A percentile compares a stretch with the other conserved stretches of the same genome.
These are phyloP conservation scores for Nitzschia sp. DNA, from an alignment of 108 stramenopile genomes.

Conservation along the genomic window DNA sequence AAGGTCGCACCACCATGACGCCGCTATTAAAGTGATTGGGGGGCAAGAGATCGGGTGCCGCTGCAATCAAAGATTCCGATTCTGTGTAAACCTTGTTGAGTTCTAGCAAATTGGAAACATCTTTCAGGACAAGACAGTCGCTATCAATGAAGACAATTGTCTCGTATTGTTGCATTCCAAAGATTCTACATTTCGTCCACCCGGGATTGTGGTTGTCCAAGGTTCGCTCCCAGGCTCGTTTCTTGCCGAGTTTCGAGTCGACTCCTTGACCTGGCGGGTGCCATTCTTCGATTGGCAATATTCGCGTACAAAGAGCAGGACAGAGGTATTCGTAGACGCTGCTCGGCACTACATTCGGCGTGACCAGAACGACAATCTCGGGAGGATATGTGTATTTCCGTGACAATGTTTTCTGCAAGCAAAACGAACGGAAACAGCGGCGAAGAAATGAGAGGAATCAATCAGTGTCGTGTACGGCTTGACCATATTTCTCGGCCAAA, in stretches of 20 bases:
- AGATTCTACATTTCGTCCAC: slow-evolving; percentile 61
- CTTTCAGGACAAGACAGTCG: slow-evolving; percentile 72
- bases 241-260: slow-evolving; percentile 12
- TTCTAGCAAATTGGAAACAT: slow-evolving; percentile 61
- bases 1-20: slow-evolving; percentile 85
- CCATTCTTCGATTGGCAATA: slow-evolving; percentile 24
- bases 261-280: slow-evolving; percentile 1
- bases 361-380: slow-evolving; percentile 47
- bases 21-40: slow-evolving; percentile 90
- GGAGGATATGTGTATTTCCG: slow-evolving; percentile 14
- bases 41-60: slow-evolving; percentile 86
- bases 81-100: slow-evolving; percentile 42
- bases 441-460: neutral
- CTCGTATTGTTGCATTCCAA: slow-evolving; percentile 62
- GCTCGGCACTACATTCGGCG: slow-evolving; percentile 24
- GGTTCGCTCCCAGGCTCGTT: slow-evolving; percentile 4
- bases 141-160: slow-evolving; percentile 85
- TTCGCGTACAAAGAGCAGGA: slow-evolving; percentile 24
- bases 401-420: slow-evolving; percentile 16
- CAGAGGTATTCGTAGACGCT: neutral
- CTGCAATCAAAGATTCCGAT: slow-evolving; percentile 71
- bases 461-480: too few species aligned
- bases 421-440: neutral
- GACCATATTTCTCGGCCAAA: too few species aligned
- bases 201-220: slow-evolving; percentile 50